These are phyloP conservation scores for Dactylonectria estremocensis DNA, from an alignment of 2,329 filamentous ascomycete genomes.

Conservation along the genomic window DNA sequence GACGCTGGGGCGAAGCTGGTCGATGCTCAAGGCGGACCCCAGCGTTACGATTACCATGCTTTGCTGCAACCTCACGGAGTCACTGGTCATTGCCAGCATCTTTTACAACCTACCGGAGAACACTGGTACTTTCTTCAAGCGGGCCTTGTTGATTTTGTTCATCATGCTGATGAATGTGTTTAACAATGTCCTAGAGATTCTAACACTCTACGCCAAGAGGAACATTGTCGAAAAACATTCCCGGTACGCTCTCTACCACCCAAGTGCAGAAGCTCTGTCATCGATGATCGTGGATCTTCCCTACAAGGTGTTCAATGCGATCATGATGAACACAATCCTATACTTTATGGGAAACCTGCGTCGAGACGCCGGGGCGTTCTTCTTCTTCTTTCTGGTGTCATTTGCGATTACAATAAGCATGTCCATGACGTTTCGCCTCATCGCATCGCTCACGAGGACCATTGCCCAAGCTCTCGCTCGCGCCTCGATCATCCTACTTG, in stretches of 20 bases:
- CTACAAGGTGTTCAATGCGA: conserved; percentile 29
- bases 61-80: conserved; percentile 61
- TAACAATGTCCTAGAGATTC: conserved; percentile 42
- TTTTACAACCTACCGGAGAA: conserved; percentile 63
- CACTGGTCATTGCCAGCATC: conserved; percentile 65
- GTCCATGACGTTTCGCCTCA: conserved; percentile 41
- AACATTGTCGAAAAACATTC: conserved; percentile 50
- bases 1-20: conserved; percentile 56
- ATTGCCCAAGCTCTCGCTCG: conserved; percentile 60
- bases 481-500: conserved; percentile 64
- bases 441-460: conserved; percentile 41
- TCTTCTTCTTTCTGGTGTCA: conserved; percentile 66
- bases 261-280: conserved; percentile 38
- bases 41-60: conserved; percentile 56
- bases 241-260: conserved; percentile 51
- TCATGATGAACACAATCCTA: conserved; percentile 60
- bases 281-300: conserved; percentile 31
- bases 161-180: conserved; percentile 66
- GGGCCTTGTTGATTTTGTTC: conserved; percentile 64
- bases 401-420: conserved; percentile 50
- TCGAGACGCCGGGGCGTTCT: conserved; percentile 71
- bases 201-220: conserved; percentile 48
- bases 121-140: conserved; percentile 60
- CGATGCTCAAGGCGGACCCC: conserved; percentile 57
- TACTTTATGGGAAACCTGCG: conserved; percentile 78